Evolutionary conservation across 192 early-diverging fungal genomes (phyloP).

Genomic region (Podila verticillata): DNA sequence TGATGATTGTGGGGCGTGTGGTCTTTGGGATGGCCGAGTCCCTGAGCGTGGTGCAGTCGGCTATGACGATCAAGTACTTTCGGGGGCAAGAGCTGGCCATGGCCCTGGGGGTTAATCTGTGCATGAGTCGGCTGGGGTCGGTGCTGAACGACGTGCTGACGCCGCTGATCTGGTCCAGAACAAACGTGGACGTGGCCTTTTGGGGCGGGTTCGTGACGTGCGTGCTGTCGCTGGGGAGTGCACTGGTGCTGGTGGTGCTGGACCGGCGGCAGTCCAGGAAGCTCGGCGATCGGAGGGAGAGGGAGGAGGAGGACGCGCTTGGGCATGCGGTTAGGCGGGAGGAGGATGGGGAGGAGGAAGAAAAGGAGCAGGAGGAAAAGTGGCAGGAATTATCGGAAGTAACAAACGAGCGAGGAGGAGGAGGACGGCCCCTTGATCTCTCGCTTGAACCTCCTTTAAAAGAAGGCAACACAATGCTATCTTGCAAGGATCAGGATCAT

Average conservation of each 20-base stretch:
- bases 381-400: too few relatives aligned
- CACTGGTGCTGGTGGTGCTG: slow-evolving; percentile 49
- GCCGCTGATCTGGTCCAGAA: slow-evolving; percentile 56
- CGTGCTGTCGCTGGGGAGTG: slow-evolving; percentile 50
- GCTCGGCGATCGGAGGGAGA: slow-evolving; percentile 13
- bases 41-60: slow-evolving; percentile 54
- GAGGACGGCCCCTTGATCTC: too few relatives aligned
- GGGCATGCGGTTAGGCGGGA: background rate
- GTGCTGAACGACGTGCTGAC: slow-evolving; percentile 65
- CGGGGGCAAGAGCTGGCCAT: slow-evolving; percentile 64
- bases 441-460: too few relatives aligned
- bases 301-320: background rate
- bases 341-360: background rate
- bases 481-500: too few relatives aligned
- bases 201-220: slow-evolving; percentile 65
- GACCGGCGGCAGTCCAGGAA: slow-evolving; percentile 28
- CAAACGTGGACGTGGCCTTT: slow-evolving; percentile 40
- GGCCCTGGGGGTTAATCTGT: slow-evolving; percentile 59
- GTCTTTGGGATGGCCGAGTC: slow-evolving; percentile 69
- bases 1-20: slow-evolving; percentile 53
- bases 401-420: too few relatives aligned
- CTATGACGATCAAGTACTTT: slow-evolving; percentile 67
- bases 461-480: too few relatives aligned
- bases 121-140: slow-evolving; percentile 58
- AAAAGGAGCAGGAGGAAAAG: too few relatives aligned